Evolutionary conservation across 2,329 filamentous ascomycete species (phyloP).

Genomic region (Colletotrichum gigasporum): DNA sequence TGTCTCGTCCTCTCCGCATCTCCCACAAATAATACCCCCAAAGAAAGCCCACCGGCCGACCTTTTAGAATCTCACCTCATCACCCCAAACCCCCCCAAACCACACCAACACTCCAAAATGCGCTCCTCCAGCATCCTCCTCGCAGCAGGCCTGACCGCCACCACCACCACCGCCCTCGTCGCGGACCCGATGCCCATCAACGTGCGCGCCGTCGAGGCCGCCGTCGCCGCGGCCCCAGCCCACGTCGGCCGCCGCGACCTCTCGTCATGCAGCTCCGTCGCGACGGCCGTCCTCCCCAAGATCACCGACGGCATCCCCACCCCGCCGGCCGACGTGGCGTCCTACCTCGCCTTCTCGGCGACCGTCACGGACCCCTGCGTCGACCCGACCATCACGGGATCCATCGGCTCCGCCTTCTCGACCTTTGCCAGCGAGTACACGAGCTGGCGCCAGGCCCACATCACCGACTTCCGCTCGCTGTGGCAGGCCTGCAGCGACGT

Average conservation of each 20-base stretch:
- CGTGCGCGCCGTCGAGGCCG: background rate
- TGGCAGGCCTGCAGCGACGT: slow-evolving; percentile 41
- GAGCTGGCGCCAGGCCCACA: slow-evolving; percentile 36
- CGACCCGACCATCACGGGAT: slow-evolving; percentile 39
- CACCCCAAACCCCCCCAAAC: background rate
- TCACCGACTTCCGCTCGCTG: slow-evolving; percentile 33
- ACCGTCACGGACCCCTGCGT: slow-evolving; percentile 37
- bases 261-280: slow-evolving; percentile 30
- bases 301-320: slow-evolving; percentile 36
- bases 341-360: slow-evolving; percentile 35
- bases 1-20: background rate
- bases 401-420: slow-evolving; percentile 38
- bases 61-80: no score
- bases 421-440: slow-evolving; percentile 35
- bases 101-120: background rate
- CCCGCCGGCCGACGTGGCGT: slow-evolving; percentile 27
- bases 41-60: no score
- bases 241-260: slow-evolving; percentile 18
- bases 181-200: background rate
- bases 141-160: slow-evolving; percentile 1
- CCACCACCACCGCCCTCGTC: background rate
- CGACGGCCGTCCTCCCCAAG: slow-evolving; percentile 31
- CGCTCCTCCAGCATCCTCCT: background rate
- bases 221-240: background rate
- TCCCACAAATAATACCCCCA: background rate